Percentiles rank a stretch among this genome's conserved stretches.
phyloP scores from a whole-genome alignment of 306 rosid species.

The Gastrolobium villosum region DNA sequence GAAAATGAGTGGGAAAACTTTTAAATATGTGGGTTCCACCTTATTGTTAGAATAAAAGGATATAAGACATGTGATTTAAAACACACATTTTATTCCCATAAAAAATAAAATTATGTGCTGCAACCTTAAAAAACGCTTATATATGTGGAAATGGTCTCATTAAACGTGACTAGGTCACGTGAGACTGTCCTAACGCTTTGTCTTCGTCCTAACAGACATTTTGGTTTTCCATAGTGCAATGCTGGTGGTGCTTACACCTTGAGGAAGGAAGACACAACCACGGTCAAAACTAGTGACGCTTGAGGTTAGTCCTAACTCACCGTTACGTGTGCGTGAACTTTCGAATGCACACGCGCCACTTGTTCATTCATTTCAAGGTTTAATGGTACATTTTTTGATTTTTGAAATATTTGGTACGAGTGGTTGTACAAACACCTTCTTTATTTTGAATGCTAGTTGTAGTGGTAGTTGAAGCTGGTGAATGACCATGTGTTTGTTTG shows the following conservation, averaged over 20 bases:
- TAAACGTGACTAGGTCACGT: too few relatives aligned
- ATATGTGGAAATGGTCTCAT: too few relatives aligned
- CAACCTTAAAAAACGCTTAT: too few relatives aligned
- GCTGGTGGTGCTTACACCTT: neutral
- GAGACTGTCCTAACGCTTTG: too few relatives aligned
- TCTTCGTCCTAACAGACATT: neutral
- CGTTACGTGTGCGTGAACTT: constrained; percentile 11
- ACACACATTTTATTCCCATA: too few relatives aligned
- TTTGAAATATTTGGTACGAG: constrained; percentile 59
- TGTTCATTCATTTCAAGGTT: constrained; percentile 42
- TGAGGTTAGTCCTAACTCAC: constrained; percentile 42
- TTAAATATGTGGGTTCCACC: too few relatives aligned
- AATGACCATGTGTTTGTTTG: constrained; percentile 34
- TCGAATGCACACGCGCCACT: neutral
- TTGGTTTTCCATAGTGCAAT: constrained; percentile 33
- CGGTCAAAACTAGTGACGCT: neutral
- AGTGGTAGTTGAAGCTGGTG: constrained; percentile 60
- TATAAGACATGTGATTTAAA: too few relatives aligned
- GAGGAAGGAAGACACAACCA: constrained; percentile 37
- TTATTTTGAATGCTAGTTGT: constrained; percentile 28
- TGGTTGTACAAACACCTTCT: constrained; percentile 58
- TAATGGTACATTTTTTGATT: constrained; percentile 41
- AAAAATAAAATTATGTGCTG: too few relatives aligned
- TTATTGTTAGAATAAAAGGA: too few relatives aligned
- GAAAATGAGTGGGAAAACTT: too few relatives aligned